Evolutionary conservation across 176 grass and related monocot species (phyloP).

Genomic region (Triticum timopheevii): DNA sequence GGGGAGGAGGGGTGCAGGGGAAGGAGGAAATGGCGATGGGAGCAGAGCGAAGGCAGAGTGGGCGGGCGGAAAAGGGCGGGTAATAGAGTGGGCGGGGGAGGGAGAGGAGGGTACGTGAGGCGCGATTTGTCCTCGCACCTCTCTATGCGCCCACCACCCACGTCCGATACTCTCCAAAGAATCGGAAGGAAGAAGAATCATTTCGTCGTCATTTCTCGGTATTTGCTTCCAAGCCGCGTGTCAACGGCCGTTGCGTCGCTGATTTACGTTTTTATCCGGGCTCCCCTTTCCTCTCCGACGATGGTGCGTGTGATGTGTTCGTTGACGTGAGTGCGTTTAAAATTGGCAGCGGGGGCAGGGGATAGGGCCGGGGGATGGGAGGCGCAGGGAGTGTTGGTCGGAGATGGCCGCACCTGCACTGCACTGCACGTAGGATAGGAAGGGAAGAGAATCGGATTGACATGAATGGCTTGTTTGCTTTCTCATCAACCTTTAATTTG

Average conservation of each 20-base stretch:
- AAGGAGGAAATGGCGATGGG: not conserved
- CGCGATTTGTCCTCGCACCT: slow-evolving; percentile 48
- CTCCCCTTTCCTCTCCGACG: not conserved
- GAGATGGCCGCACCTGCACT: not conserved
- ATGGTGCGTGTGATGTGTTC: not conserved
- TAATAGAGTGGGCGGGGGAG: slow-evolving; percentile 1
- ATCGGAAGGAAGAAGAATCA: not conserved
- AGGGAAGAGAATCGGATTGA: not conserved
- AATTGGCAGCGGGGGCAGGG: not conserved
- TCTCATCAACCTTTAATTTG: not conserved
- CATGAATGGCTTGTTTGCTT: slow-evolving; percentile 9
- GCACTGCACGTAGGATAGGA: not conserved
- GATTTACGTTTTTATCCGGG: not conserved
- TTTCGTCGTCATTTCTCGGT: not conserved
- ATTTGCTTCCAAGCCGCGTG: not conserved
- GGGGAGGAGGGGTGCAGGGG: slow-evolving; percentile 5
- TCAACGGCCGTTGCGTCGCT: not conserved
- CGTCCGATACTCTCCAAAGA: not conserved
- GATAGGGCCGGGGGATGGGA: slow-evolving; percentile 17
- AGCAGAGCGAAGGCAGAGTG: slow-evolving; percentile 9
- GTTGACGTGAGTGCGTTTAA: not conserved
- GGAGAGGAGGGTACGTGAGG: slow-evolving; percentile 45
- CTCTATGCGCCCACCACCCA: slow-evolving; percentile 13
- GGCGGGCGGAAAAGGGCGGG: slow-evolving; percentile 31
- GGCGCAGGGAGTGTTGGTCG: slow-evolving; percentile 31